Percentiles rank a stretch among this genome's conserved stretches.
phyloP scores from a whole-genome alignment of 129 eudicot genomes.

The Kitagawia praeruptora region DNA sequence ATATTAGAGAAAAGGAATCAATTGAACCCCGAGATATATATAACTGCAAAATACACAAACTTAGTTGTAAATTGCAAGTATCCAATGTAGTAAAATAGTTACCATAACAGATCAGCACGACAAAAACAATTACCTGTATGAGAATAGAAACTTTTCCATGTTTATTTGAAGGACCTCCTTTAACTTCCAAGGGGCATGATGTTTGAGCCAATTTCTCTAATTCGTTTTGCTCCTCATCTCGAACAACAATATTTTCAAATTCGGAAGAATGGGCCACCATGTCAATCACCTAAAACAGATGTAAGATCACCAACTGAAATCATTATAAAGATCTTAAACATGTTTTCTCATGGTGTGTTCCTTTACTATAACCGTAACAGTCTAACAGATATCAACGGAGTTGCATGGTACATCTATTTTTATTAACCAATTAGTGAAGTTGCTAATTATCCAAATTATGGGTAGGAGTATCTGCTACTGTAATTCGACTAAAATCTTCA shows the following conservation, averaged over 20 bases:
- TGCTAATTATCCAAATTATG: not conserved
- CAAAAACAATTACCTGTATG: conserved; percentile 59
- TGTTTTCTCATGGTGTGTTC: not conserved
- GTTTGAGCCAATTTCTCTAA: conserved; percentile 66
- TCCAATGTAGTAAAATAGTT: not conserved
- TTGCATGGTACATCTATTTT: not conserved
- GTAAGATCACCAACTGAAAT: not conserved
- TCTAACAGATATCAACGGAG: not conserved
- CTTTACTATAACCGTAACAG: not conserved
- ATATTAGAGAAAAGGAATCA: conserved; percentile 70
- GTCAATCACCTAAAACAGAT: conserved; percentile 64
- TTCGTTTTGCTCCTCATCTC: conserved; percentile 96
- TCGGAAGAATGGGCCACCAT: conserved; percentile 99
- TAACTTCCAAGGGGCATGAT: conserved; percentile 81
- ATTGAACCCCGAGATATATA: conserved; percentile 88
- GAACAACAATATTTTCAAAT: conserved; percentile 91
- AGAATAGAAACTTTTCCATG: conserved; percentile 96
- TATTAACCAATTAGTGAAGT: not conserved
- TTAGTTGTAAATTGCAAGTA: conserved; percentile 12
- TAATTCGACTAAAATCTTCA: not conserved
- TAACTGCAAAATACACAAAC: conserved; percentile 40
- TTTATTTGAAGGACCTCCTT: conserved; percentile 91
- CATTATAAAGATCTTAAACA: not conserved
- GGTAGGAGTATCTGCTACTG: not conserved
- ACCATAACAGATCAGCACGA: conserved; percentile 6